Evolutionary conservation across 106 monocot genomes (phyloP).

Genomic region (Dendrobium huoshanense): DNA sequence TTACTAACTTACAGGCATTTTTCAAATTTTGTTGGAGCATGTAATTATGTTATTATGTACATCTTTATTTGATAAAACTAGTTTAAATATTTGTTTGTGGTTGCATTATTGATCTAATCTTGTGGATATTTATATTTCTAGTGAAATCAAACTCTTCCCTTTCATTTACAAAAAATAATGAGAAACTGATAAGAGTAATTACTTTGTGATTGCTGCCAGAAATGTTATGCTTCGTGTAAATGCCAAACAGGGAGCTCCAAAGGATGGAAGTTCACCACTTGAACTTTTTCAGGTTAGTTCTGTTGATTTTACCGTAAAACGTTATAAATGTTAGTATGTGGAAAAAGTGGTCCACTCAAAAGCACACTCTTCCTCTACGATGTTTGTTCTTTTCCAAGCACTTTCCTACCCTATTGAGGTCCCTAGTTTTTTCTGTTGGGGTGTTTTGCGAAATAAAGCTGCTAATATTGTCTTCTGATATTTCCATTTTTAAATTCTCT

Average conservation of each 20-base stretch:
- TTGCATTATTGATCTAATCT: background rate
- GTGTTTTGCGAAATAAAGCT: too few species aligned
- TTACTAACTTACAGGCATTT: background rate
- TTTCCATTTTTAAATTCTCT: too few species aligned
- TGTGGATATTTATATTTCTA: background rate
- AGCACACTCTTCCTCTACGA: too few species aligned
- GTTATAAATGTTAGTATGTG: too few species aligned
- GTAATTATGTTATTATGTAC: background rate
- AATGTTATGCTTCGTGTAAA: constrained; percentile 91
- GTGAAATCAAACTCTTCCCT: background rate
- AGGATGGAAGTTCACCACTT: constrained; percentile 81
- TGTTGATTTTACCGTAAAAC: too few species aligned
- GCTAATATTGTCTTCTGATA: too few species aligned
- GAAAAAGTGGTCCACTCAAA: too few species aligned
- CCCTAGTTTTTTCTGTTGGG: too few species aligned
- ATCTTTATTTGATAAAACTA: background rate
- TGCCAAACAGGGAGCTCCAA: constrained; percentile 93
- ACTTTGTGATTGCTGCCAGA: constrained; percentile 29
- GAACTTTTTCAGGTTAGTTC: constrained; percentile 67
- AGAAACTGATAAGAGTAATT: background rate
- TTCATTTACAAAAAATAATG: background rate
- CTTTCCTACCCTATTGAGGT: too few species aligned
- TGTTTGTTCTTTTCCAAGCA: too few species aligned
- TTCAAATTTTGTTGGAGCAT: background rate
- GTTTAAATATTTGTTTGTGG: background rate